phyloP scores from a whole-genome alignment of 495 filamentous ascomycete species.

The Penicillium fimorum region DNA sequence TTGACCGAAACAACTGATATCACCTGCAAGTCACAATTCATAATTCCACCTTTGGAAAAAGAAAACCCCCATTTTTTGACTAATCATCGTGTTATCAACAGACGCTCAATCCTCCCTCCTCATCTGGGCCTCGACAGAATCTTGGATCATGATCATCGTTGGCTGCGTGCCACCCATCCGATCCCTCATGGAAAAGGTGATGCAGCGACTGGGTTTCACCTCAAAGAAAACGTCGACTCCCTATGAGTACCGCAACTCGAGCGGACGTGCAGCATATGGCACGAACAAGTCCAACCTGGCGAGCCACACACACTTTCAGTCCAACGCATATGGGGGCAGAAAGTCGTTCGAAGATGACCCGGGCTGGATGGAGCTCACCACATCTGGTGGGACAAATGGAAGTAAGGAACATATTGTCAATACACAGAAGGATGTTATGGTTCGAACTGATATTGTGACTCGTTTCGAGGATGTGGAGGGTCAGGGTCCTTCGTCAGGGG shows the following conservation, averaged over 20 bases:
- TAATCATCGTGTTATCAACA: not conserved
- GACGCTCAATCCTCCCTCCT: constrained; percentile 24
- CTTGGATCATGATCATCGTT: constrained; percentile 31
- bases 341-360: not conserved
- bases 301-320: constrained; percentile 3
- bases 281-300: constrained; percentile 5
- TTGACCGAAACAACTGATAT: constrained; percentile 21
- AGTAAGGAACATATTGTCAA: constrained; percentile 11
- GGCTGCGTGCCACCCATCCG: constrained; percentile 29
- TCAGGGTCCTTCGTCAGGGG: not conserved
- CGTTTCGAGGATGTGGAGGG: constrained; percentile 4
- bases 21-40: constrained; percentile 11
- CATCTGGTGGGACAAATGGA: not conserved
- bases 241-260: constrained; percentile 4
- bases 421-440: not conserved
- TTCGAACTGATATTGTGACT: constrained; percentile 8
- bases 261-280: constrained; percentile 4
- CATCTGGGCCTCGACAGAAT: constrained; percentile 30
- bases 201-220: constrained; percentile 14
- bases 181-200: constrained; percentile 20
- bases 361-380: constrained; percentile 8
- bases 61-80: no score
- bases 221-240: constrained; percentile 14
- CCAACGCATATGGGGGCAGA: constrained; percentile 3
- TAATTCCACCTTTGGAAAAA: not conserved